Evolutionary conservation across 176 grass and related monocot genomes (phyloP).

Genomic region (Ampelocalamus luodianensis): DNA sequence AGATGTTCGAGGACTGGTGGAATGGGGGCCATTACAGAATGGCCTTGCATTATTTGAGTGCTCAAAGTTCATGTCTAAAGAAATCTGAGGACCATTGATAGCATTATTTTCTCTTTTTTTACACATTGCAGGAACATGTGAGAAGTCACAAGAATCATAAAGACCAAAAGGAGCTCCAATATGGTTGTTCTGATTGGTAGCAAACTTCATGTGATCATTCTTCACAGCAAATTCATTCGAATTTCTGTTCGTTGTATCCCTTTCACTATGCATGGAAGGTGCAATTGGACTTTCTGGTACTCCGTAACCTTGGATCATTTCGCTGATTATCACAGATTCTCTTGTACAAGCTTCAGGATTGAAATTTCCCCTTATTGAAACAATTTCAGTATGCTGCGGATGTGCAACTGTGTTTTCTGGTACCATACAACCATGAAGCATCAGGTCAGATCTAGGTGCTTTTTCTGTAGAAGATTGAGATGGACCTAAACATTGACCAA

Average conservation of each 20-base stretch:
- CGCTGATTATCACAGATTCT: conserved; percentile 24
- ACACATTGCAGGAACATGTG: conserved; percentile 39
- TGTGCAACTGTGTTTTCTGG: conserved; percentile 44
- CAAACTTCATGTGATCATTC: conserved; percentile 40
- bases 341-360: conserved; percentile 20
- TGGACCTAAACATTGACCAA: conserved; percentile 15
- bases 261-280: conserved; percentile 49
- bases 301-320: conserved; percentile 43
- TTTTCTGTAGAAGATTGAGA: conserved; percentile 39
- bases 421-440: conserved; percentile 35
- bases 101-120: conserved; percentile 59
- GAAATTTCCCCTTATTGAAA: conserved; percentile 20
- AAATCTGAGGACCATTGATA: conserved; percentile 48
- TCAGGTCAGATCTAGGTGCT: conserved; percentile 6
- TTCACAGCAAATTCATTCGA: conserved; percentile 45
- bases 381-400: conserved; percentile 31
- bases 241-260: conserved; percentile 27
- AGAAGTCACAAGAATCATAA: conserved; percentile 31
- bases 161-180: conserved; percentile 26
- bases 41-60: conserved; percentile 18
- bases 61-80: conserved; percentile 33
- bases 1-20: conserved; percentile 22
- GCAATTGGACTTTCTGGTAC: conserved; percentile 40
- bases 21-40: conserved; percentile 19
- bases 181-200: conserved; percentile 23